A percentile compares a stretch with the other conserved stretches of the same genome.
phyloP scores from a whole-genome alignment of 345 rosid genomes.

The Hibiscus mutabilis region DNA sequence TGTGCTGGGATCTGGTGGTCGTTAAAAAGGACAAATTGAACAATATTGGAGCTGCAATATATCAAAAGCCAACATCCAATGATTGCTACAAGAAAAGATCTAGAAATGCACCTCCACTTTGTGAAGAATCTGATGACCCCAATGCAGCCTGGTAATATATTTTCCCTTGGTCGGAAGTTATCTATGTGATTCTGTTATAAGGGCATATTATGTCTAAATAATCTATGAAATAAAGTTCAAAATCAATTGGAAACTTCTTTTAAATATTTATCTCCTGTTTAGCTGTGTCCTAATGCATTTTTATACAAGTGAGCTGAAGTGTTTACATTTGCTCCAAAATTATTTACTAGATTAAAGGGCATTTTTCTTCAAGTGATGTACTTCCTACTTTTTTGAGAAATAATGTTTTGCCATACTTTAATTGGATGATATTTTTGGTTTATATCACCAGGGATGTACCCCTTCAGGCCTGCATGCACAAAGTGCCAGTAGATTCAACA shows the following conservation, averaged over 20 bases:
- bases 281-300: neutral
- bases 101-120: constrained; percentile 51
- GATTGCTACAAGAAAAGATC: constrained; percentile 51
- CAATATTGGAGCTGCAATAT: constrained; percentile 58
- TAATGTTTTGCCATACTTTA: neutral
- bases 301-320: neutral
- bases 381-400: neutral
- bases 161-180: neutral
- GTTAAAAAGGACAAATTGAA: constrained; percentile 54
- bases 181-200: neutral
- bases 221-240: neutral
- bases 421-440: neutral
- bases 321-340: neutral
- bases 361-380: neutral
- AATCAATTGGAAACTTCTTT: neutral
- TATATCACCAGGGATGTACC: constrained; percentile 55
- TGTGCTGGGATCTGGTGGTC: constrained; percentile 69
- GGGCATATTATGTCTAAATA: neutral
- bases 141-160: constrained; percentile 66
- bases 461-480: constrained; percentile 79
- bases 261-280: neutral
- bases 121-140: constrained; percentile 63
- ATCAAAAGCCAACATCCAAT: constrained; percentile 60
- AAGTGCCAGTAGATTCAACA: constrained; percentile 38
- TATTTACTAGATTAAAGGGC: neutral